Conservation (phyloP, 768 basidiomycete genomes). For the Leccinum longicurvipes region DNA sequence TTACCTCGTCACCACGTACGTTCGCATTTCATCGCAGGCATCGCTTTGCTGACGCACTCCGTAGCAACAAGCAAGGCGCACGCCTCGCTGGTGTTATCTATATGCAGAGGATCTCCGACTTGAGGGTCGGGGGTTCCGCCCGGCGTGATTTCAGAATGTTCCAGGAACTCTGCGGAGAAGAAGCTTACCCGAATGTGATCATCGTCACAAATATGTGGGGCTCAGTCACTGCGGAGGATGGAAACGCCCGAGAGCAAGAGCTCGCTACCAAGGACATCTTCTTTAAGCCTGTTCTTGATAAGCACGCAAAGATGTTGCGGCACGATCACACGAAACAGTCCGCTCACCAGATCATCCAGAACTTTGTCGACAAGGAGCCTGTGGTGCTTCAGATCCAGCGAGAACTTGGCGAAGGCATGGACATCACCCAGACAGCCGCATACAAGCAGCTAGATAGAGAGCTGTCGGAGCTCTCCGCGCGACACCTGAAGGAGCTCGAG, state of each 20-base stretch:
- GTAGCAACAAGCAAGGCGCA: slow-evolving; percentile 33
- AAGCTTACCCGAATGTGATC: slow-evolving; percentile 47
- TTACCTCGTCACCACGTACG: slow-evolving; percentile 33
- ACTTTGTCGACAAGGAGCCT: slow-evolving; percentile 40
- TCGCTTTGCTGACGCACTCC: slow-evolving; percentile 11
- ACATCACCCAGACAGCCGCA: slow-evolving; percentile 53
- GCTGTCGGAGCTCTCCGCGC: slow-evolving; percentile 42
- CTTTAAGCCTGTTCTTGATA: slow-evolving; percentile 49
- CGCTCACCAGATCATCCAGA: slow-evolving; percentile 43
- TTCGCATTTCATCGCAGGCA: neutral
- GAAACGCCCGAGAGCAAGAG: slow-evolving; percentile 43
- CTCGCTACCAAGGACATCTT: slow-evolving; percentile 40
- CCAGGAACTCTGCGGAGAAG: slow-evolving; percentile 50
- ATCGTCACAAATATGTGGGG: slow-evolving; percentile 57
- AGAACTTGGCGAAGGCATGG: slow-evolving; percentile 47
- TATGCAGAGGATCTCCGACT: slow-evolving; percentile 50
- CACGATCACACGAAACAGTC: slow-evolving; percentile 42
- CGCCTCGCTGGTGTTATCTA: slow-evolving; percentile 50
- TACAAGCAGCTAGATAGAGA: slow-evolving; percentile 51
- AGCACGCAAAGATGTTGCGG: slow-evolving; percentile 41
- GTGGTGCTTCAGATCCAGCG: slow-evolving; percentile 49
- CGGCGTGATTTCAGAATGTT: slow-evolving; percentile 50
- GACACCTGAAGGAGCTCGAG: slow-evolving; percentile 46
- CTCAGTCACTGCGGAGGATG: slow-evolving; percentile 34
- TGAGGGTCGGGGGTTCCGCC: slow-evolving; percentile 47